Evolutionary conservation across 208 protist genomes (phyloP).

Genomic region (Crithidia fasciculata): DNA sequence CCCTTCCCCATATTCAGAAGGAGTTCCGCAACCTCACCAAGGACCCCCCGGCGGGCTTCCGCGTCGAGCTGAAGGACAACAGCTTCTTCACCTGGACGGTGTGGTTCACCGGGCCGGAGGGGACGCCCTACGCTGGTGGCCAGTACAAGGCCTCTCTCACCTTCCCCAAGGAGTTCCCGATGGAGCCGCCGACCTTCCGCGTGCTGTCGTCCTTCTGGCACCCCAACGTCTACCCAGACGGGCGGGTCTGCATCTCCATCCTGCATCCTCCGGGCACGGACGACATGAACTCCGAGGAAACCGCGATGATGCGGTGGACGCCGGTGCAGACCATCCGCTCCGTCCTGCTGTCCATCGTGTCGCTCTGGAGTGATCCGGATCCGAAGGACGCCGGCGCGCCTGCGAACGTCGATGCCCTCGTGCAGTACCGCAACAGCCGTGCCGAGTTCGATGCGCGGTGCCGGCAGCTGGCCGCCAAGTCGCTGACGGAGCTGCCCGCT

Average conservation of each 20-base stretch:
- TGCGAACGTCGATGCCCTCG: conserved; percentile 95
- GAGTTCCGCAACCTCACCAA: conserved; percentile 89
- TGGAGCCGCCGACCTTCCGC: conserved; percentile 94
- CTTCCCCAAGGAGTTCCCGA: conserved; percentile 97
- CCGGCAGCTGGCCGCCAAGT: conserved; percentile 82
- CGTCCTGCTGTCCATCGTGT: conserved; percentile 95
- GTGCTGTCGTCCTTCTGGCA: conserved; percentile 97
- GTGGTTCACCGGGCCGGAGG: conserved; percentile 88
- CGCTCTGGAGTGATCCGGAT: conserved; percentile 94
- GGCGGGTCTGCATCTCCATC: conserved; percentile 98
- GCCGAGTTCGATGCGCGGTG: conserved; percentile 66
- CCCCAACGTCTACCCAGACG: conserved; percentile 97
- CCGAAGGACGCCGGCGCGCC: conserved; percentile 91
- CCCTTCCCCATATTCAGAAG: conserved; percentile 88
- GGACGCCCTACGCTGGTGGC: conserved; percentile 88
- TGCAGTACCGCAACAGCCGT: conserved; percentile 84
- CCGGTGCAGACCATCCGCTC: conserved; percentile 96
- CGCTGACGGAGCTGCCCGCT: conserved; percentile 85
- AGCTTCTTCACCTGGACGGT: conserved; percentile 93
- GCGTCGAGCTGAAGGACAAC: conserved; percentile 83
- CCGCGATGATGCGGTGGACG: conserved; percentile 95
- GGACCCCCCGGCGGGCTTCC: conserved; percentile 92
- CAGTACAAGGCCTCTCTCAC: conserved; percentile 92
- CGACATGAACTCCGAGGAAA: conserved; percentile 90
- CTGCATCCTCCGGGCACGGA: conserved; percentile 98